Evolutionary conservation across 179 eudicot genomes (phyloP).

Genomic region (Patellifolia procumbens): DNA sequence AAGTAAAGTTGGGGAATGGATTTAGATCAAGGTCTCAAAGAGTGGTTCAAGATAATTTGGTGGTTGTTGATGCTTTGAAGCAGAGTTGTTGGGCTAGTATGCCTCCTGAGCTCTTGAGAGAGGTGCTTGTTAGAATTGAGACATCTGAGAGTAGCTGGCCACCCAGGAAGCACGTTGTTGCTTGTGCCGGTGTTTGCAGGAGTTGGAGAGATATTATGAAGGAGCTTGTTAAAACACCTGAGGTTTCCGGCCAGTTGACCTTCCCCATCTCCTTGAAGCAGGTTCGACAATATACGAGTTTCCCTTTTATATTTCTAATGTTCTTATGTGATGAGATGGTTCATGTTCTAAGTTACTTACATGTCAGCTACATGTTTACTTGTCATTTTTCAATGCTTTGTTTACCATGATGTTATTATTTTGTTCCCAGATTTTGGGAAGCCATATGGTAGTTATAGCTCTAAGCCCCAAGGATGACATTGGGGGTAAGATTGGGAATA

Average conservation of each 20-base stretch:
- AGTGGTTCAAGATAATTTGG: slow-evolving; percentile 55
- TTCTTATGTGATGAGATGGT: slow-evolving; percentile 7
- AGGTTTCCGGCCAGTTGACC: slow-evolving; percentile 65
- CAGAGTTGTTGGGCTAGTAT: slow-evolving; percentile 90
- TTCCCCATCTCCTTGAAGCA: slow-evolving; percentile 91
- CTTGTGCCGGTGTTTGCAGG: slow-evolving; percentile 85
- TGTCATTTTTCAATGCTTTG: not conserved
- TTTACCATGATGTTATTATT: not conserved
- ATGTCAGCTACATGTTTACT: no score
- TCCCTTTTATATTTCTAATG: not conserved
- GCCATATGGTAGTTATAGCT: not conserved
- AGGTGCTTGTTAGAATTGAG: slow-evolving; percentile 78
- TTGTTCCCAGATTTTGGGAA: not conserved
- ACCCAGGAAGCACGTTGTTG: slow-evolving; percentile 59
- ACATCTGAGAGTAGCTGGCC: slow-evolving; percentile 74
- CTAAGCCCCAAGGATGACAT: not conserved
- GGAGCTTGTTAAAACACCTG: slow-evolving; percentile 69
- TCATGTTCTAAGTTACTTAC: not conserved
- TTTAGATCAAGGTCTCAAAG: slow-evolving; percentile 72
- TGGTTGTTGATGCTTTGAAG: slow-evolving; percentile 49
- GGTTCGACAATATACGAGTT: slow-evolving; percentile 37
- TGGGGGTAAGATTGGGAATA: not conserved
- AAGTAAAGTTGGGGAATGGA: slow-evolving; percentile 55
- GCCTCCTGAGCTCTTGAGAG: slow-evolving; percentile 86
- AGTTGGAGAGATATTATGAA: slow-evolving; percentile 86